Evolutionary conservation across 2,329 filamentous ascomycete species (phyloP), one percentile per base, ranked within the genome.

Genomic region (Chrysoporthe deuterocubensis): DNA sequence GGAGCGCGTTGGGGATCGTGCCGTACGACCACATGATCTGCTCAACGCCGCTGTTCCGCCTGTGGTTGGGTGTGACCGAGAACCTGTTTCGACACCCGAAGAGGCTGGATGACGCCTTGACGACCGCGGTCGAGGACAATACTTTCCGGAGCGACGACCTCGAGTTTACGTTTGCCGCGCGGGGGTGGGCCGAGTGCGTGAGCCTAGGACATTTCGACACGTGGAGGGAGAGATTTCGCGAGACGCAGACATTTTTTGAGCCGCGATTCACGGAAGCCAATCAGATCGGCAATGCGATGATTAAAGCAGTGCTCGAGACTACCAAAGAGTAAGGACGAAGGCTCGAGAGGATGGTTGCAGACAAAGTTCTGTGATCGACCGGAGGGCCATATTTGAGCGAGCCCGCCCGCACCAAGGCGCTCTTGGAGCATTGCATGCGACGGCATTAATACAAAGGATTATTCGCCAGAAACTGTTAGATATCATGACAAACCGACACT

Each of bases 1-100:
- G 96, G 96, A 96, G 92, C 76, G 92, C 93, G 72, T 86, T 98
- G 58, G 92, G 90, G 44, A 99, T 97, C 74, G 92, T 96, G 60
- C 96, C 96, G 0, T 99, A 99, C 79, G 95, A 99, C 80, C 96
- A 99, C 83, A 99, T 99, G 94, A 96, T 99, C 73, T 99, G 96
- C 82, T 97, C 94, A 65, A 99, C 96, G 50, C 96, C 96, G 82
- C 88, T 98, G 59, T 99, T 99, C 83, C 92, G 96, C 62, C 88
- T 99, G 71, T 97, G 96, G 89, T 87, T 99, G 44, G 96, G 96
- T 67, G 96, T 97, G n/a, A 95, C 94, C 0, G 96, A 99, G 81
- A 95, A 97, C 77, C 85, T 99, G 48, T 99, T 97, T 83, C 90
- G 94, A 71, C 94, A 94, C 75, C 85, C 88, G 21, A 87, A 87